phyloP scores from a whole-genome alignment of 2,329 filamentous ascomycete genomes.

The Pseudocercospora fijiensis region DNA sequence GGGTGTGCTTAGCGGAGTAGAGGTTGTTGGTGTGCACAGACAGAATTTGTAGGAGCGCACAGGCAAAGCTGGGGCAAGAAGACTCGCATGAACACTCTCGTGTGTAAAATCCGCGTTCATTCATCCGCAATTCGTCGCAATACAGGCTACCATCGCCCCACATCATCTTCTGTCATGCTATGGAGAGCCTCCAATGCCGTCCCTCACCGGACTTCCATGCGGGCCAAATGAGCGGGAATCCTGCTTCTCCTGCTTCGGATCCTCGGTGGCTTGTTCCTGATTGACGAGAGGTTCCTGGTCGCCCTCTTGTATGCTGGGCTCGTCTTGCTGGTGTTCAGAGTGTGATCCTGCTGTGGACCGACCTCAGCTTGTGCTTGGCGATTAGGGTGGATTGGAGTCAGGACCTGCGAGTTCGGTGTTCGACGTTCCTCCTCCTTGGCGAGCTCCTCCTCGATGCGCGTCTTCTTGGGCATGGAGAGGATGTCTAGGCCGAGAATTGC shows the following conservation, averaged over 20 bases:
- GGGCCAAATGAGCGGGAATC: background rate
- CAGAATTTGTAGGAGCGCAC: too few relatives aligned
- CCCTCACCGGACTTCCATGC: background rate
- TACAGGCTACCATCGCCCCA: background rate
- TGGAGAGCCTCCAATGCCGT: background rate
- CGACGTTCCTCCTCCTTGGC: background rate
- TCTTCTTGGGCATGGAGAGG: background rate
- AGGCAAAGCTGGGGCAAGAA: too few relatives aligned
- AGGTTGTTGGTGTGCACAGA: too few relatives aligned
- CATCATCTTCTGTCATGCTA: background rate
- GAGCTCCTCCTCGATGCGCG: too few relatives aligned
- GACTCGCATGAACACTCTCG: too few relatives aligned
- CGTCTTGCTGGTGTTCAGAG: background rate
- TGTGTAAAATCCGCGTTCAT: too few relatives aligned
- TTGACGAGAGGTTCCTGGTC: too few relatives aligned
- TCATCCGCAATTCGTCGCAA: background rate
- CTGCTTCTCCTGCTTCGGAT: conserved; percentile 1
- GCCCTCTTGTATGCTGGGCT: too few relatives aligned
- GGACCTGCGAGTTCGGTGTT: background rate
- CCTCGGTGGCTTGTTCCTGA: too few relatives aligned
- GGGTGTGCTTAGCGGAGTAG: too few relatives aligned
- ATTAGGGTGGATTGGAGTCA: background rate
- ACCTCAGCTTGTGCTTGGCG: background rate
- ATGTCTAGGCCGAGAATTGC: too few relatives aligned
- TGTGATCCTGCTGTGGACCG: background rate